phyloP scores from a whole-genome alignment of 257 asterid genomes.

The Petrea volubilis region DNA sequence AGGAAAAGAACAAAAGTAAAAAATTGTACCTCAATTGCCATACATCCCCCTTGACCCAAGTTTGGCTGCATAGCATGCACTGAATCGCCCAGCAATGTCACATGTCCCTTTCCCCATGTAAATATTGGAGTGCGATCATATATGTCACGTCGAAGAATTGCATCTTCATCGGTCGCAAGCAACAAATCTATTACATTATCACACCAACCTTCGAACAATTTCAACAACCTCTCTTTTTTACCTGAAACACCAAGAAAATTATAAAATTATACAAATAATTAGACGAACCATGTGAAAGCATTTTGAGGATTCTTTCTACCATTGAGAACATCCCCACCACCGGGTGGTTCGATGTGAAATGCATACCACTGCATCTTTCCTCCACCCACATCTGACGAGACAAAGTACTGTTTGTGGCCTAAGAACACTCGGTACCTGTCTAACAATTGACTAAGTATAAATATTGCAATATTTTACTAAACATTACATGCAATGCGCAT shows the following conservation, averaged over 20 bases:
- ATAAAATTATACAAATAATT: neutral
- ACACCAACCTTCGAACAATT: constrained; percentile 90
- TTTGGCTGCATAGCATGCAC: constrained; percentile 99
- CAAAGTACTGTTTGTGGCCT: constrained; percentile 97
- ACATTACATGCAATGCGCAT: neutral
- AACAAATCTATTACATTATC: constrained; percentile 83
- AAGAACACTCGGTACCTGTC: constrained; percentile 89
- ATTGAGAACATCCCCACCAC: constrained; percentile 62
- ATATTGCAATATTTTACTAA: constrained; percentile 3
- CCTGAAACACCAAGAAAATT: constrained; percentile 47
- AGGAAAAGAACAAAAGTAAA: neutral
- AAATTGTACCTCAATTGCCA: constrained; percentile 92
- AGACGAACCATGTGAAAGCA: no score
- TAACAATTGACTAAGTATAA: constrained; percentile 12
- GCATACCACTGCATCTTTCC: constrained; percentile 99
- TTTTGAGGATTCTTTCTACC: constrained; percentile 40
- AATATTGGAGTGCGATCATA: constrained; percentile 75
- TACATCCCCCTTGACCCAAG: constrained; percentile 99
- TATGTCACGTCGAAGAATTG: constrained; percentile 91
- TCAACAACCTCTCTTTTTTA: constrained; percentile 74
- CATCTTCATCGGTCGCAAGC: constrained; percentile 84
- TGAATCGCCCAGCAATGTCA: constrained; percentile 94
- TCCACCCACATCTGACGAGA: constrained; percentile 97
- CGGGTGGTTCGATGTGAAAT: constrained; percentile 79
- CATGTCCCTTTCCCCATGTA: constrained; percentile 94